Evolutionary conservation across 2,329 filamentous ascomycete genomes (phyloP).

Genomic region (Cladophialophora yegresii): DNA sequence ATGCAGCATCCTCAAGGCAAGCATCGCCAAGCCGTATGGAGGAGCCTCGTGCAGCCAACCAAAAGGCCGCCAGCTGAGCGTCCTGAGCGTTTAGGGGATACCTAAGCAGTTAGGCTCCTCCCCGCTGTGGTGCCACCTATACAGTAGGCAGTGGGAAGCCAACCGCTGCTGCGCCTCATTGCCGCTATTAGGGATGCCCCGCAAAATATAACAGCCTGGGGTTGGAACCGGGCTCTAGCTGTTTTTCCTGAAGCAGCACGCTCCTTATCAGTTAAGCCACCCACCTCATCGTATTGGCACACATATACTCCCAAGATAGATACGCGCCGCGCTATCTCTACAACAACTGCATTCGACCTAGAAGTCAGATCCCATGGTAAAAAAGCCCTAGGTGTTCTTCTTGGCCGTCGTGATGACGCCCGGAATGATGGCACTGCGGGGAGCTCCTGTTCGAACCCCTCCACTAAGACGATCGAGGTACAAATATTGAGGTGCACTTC

Average conservation of each 20-base stretch:
- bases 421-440: slow-evolving; percentile 23
- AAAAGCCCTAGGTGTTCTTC: neutral
- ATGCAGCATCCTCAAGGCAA: slow-evolving; percentile 6
- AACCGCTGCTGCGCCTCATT: slow-evolving; percentile 18
- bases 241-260: neutral
- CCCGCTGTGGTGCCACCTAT: neutral
- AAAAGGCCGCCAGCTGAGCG: neutral
- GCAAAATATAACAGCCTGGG: slow-evolving; percentile 1
- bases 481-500: slow-evolving; percentile 26
- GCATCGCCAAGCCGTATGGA: slow-evolving; percentile 7
- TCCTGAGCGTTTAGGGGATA: neutral
- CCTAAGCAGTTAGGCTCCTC: neutral
- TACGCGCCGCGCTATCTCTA: neutral
- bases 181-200: slow-evolving; percentile 1
- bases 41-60: neutral
- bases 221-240: neutral
- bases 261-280: neutral
- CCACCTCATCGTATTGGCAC: slow-evolving; percentile 11
- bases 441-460: slow-evolving; percentile 19
- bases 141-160: neutral
- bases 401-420: slow-evolving; percentile 15
- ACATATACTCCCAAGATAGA: slow-evolving; percentile 7
- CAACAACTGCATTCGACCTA: neutral
- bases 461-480: slow-evolving; percentile 17
- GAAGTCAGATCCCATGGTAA: neutral